A percentile compares a stretch with the other conserved stretches of the same genome.
Conservation (phyloP, 2,329 filamentous ascomycete species). For the Colletotrichum viniferum region DNA sequence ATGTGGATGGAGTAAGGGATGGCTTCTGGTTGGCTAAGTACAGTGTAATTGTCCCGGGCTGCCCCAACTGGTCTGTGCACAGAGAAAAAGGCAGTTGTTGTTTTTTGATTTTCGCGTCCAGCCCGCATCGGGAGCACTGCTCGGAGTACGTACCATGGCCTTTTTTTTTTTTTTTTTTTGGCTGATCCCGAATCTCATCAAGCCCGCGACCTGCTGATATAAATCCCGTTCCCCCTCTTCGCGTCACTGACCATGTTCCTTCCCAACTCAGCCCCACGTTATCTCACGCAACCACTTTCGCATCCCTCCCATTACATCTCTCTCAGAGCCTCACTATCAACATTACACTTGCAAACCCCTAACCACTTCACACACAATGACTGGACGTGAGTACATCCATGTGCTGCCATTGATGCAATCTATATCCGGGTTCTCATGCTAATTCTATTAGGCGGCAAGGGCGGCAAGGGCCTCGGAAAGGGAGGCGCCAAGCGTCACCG, state of each 20-base stretch:
- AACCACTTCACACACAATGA: conserved; percentile 57
- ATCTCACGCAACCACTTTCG: background rate
- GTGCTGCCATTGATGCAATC: conserved; percentile 7
- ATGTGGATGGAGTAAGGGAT: background rate
- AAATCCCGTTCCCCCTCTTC: conserved; percentile 17
- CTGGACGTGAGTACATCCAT: conserved; percentile 67
- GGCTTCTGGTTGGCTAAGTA: background rate
- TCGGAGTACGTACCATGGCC: background rate
- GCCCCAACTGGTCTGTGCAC: background rate
- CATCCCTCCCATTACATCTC: background rate
- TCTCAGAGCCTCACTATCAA: background rate
- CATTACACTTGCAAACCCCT: background rate
- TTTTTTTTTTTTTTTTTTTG: conserved; percentile 14
- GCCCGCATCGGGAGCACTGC: background rate
- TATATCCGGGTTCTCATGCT: background rate
- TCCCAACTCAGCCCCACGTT: conserved; percentile 5
- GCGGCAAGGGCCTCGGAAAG: conserved; percentile 97
- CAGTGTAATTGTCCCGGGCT: background rate
- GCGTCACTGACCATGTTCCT: background rate
- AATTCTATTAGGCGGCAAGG: conserved; percentile 75
- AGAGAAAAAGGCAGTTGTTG: background rate
- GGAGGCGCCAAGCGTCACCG: conserved; percentile 98
- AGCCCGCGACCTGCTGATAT: conserved; percentile 8
- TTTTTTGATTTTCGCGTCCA: background rate
- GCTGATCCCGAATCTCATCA: conserved; percentile 19